Percentiles rank a stretch among this genome's conserved stretches.
These are phyloP conservation scores for Lactifluus rugatus DNA, from an alignment of 768 basidiomycete genomes.

Conservation along the genomic window DNA sequence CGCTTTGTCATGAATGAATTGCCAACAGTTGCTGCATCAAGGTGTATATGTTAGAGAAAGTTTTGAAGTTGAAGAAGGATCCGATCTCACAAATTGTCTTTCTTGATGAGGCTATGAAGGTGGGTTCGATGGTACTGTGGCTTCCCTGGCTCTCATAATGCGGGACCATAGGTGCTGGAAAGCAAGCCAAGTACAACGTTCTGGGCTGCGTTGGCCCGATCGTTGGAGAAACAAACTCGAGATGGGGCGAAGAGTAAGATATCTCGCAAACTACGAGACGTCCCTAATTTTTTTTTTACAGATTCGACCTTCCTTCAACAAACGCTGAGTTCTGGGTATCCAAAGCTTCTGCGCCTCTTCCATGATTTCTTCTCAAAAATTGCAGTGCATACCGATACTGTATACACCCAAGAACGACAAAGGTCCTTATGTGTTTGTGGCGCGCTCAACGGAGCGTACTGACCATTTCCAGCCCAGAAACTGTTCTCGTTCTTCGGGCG, in stretches of 20 bases:
- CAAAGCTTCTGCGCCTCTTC: conserved; percentile 78
- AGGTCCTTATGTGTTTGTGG: conserved; percentile 39
- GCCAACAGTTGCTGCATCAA: conserved; percentile 24
- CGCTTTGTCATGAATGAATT: background rate
- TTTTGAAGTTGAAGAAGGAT: conserved; percentile 83
- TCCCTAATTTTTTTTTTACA: conserved; percentile 25
- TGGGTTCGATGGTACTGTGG: conserved; percentile 25
- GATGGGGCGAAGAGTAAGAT: conserved; percentile 71
- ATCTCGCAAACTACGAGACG: background rate
- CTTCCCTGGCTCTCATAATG: background rate
- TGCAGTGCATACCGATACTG: conserved; percentile 89
- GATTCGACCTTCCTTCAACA: conserved; percentile 88
- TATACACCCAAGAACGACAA: conserved; percentile 76
- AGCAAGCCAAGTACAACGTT: conserved; percentile 86
- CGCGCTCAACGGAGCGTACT: background rate
- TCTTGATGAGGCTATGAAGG: conserved; percentile 91
- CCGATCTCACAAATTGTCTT: conserved; percentile 65
- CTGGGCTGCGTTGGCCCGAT: conserved; percentile 74
- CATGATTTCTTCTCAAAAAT: conserved; percentile 97
- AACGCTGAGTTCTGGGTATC: conserved; percentile 78
- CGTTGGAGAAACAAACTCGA: conserved; percentile 73
- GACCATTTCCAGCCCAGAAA: conserved; percentile 64
- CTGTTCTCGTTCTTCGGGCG: conserved; percentile 76
- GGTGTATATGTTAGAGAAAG: conserved; percentile 95
- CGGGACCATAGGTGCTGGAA: conserved; percentile 54